Evolutionary conservation across 495 filamentous ascomycete species (phyloP).

Genomic region (Aspergillus avenaceus): DNA sequence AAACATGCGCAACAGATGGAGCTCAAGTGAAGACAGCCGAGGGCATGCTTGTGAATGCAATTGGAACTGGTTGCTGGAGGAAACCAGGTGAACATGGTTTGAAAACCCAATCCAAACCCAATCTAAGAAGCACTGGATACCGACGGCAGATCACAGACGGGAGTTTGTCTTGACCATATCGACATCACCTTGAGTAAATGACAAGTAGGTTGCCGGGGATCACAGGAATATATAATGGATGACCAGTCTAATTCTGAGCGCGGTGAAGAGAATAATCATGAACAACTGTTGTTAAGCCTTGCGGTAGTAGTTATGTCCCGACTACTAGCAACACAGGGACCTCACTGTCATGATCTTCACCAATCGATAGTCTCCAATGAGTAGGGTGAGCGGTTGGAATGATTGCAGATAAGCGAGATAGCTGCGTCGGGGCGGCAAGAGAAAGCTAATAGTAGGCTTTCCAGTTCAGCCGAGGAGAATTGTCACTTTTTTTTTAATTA

Average conservation of each 20-base stretch:
- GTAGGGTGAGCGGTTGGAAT: not conserved
- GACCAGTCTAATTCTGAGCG: no score
- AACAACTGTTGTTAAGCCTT: not conserved
- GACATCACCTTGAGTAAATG: not conserved
- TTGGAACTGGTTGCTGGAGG: not conserved
- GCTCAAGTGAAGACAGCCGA: slow-evolving; percentile 7
- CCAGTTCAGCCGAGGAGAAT: not conserved
- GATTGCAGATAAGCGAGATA: not conserved
- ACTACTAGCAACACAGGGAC: not conserved
- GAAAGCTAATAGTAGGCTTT: not conserved
- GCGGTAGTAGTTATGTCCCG: not conserved
- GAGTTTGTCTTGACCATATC: not conserved
- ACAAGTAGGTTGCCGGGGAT: not conserved
- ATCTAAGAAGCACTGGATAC: no score
- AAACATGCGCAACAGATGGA: slow-evolving; percentile 1
- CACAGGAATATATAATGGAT: not conserved
- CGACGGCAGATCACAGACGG: no score
- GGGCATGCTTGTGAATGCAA: slow-evolving; percentile 9
- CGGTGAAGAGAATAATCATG: no score
- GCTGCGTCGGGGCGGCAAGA: not conserved
- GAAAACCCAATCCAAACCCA: no score
- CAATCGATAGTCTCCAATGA: not conserved
- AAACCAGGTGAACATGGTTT: slow-evolving; percentile 6
- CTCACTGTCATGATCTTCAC: not conserved
- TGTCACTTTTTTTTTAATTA: not conserved